Evolutionary conservation across 257 asterid species (phyloP), one percentile per base, ranked within the genome.

Genomic region (Solanum pinnatisectum): DNA sequence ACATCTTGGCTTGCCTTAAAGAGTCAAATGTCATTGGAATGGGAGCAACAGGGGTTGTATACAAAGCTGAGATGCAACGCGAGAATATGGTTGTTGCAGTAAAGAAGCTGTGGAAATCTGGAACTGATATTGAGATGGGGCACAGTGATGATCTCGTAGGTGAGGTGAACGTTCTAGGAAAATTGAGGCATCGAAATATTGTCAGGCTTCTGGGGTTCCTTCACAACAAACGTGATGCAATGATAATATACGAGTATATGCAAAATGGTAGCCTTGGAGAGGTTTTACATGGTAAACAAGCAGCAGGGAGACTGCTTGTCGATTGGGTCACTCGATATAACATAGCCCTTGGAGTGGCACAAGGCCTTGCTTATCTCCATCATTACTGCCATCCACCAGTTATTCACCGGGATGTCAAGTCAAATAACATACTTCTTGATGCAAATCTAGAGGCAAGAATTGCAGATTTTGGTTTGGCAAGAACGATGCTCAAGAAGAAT

Each of bases 11-110:
- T 7, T 94, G 98, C 88, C 84, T 95, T 36, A 92, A 94, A 70
- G 98, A 95, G 87, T 89, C 94, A 37, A 95, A 96, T 36, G 95
- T 93, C 89, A 91, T 96, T 4, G 98, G 98, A 27, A 94, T 90
- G 94, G 98, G 98, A 32, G 96, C 94, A 12, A 91, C 97, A 0
- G 98, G 98, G 56, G 90, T 92, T 0, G 98, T 95, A 4, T 95
- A 95, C 90, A 95, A 90, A 88, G 98, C 98, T 4, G 96, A 92
- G 37, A 92, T 94, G 88, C 95, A 52, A 59, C 79, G 94, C 84
- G 87, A 89, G 20, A 93, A 89, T 39, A 90, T 90, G 15, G 88
- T 89, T 10, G 94, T 95, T n/a, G 98, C 98, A 1, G 98, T 95
- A 14, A 95, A 95, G 92, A 95, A 94, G 65, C 91, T 95, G 27